These are phyloP conservation scores for Diaporthe ampelina DNA, from an alignment of 2,329 filamentous ascomycete species.

Conservation along the genomic window DNA sequence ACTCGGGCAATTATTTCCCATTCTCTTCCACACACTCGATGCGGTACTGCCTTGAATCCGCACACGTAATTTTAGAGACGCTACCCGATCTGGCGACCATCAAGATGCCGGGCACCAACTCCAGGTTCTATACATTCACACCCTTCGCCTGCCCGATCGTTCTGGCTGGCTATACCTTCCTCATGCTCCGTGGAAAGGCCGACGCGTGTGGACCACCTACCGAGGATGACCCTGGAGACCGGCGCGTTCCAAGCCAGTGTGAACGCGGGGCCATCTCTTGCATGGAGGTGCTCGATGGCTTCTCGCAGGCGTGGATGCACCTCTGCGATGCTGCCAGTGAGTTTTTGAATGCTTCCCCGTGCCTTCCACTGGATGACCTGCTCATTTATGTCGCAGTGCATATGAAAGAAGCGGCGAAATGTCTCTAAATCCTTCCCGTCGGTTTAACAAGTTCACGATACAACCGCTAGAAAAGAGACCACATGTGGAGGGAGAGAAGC, in stretches of 20 bases:
- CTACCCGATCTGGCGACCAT: background rate
- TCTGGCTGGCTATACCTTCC: constrained; percentile 1
- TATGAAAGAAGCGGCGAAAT: constrained; percentile 2
- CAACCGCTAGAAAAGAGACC: background rate
- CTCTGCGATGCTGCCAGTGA: constrained; percentile 3
- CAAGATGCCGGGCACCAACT: background rate
- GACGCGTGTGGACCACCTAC: background rate
- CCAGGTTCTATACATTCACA: constrained; percentile 3
- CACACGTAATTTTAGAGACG: background rate
- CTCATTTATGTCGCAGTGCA: background rate
- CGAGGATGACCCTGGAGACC: background rate
- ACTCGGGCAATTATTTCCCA: background rate
- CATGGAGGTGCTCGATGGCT: constrained; percentile 12
- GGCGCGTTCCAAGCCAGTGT: background rate
- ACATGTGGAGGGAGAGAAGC: background rate
- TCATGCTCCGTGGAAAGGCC: constrained; percentile 1
- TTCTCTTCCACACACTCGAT: background rate
- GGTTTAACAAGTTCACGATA: background rate
- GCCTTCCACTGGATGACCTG: rapidly evolving
- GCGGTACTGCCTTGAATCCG: constrained; percentile 1
- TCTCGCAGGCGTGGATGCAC: background rate
- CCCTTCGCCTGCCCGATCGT: background rate
- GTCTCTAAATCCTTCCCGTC: background rate
- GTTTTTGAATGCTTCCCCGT: background rate
- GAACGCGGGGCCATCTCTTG: background rate